Percentiles rank a stretch among this genome's conserved stretches.
Conservation (phyloP, 768 basidiomycete genomes). For the Tulasnella sp. region DNA sequence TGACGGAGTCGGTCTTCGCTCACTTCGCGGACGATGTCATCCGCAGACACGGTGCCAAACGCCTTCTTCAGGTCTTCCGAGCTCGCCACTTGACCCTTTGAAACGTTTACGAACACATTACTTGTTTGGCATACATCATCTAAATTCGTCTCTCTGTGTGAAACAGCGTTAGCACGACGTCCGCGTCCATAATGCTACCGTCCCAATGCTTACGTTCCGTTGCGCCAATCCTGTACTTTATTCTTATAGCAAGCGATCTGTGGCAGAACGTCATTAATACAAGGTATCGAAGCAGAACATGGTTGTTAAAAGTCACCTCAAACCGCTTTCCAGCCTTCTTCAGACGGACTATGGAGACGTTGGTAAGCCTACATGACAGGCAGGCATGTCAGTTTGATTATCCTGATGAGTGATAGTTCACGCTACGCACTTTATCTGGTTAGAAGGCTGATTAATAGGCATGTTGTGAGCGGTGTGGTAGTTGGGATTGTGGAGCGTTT, state of each 20-base stretch:
- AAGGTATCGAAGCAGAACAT: neutral
- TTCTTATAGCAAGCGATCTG: slow-evolving; percentile 99
- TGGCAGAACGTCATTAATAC: neutral
- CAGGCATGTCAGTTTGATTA: slow-evolving; percentile 10
- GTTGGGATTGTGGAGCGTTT: neutral
- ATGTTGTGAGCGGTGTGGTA: slow-evolving; percentile 22
- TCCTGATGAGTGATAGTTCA: slow-evolving; percentile 4
- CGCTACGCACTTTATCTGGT: slow-evolving; percentile 65
- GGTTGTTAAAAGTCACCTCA: slow-evolving; percentile 45
- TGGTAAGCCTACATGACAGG: slow-evolving; percentile 60
- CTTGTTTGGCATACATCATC: slow-evolving; percentile 95
- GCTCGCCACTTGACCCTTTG: slow-evolving; percentile 90
- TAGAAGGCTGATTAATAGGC: slow-evolving; percentile 73
- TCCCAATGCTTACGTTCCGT: slow-evolving; percentile 58
- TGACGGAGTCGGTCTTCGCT: slow-evolving; percentile 3
- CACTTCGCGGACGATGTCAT: slow-evolving; percentile 75
- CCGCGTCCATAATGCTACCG: no score
- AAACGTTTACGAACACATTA: slow-evolving; percentile 92
- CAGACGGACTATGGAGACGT: slow-evolving; percentile 89
- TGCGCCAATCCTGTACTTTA: slow-evolving; percentile 94
- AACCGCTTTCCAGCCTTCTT: slow-evolving; percentile 98
- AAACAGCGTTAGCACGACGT: neutral
- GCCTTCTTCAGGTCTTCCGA: slow-evolving; percentile 83
- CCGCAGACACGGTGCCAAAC: slow-evolving; percentile 64
- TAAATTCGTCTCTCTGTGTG: slow-evolving; percentile 68